Evolutionary conservation across 2,329 filamentous ascomycete species (phyloP).

Genomic region (Pseudogymnoascus sp.): DNA sequence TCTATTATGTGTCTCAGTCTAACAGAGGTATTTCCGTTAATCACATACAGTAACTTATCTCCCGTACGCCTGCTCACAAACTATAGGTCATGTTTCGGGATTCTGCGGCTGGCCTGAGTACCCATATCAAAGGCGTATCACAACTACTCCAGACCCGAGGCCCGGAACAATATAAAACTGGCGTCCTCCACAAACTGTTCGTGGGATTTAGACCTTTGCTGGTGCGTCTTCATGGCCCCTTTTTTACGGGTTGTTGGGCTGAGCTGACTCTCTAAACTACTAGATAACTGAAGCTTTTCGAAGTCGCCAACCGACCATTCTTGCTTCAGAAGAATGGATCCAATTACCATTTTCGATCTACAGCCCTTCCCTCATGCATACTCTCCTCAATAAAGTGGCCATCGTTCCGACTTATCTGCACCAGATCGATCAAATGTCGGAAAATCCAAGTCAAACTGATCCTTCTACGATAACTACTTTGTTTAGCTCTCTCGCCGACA

Average conservation of each 20-base stretch:
- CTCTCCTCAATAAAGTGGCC: conserved; percentile 27
- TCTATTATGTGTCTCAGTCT: conserved; percentile 31
- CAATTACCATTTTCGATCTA: conserved; percentile 27
- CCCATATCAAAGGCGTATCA: conserved; percentile 33
- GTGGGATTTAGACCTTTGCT: conserved; percentile 35
- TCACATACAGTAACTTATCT: background rate
- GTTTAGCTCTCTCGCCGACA: background rate
- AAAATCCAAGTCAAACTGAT: background rate
- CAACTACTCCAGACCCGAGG: conserved; percentile 30
- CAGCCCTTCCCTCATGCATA: conserved; percentile 28
- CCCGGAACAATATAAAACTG: conserved; percentile 29
- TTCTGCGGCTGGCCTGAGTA: conserved; percentile 20
- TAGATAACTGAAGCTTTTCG: background rate
- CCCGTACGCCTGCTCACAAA: background rate
- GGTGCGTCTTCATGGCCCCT: conserved; percentile 22
- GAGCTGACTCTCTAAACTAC: background rate
- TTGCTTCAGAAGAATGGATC: conserved; percentile 24
- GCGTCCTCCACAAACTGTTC: conserved; percentile 34
- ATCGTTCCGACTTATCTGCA: conserved; percentile 28
- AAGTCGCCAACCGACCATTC: background rate
- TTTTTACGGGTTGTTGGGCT: background rate
- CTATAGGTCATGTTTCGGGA: conserved; percentile 32
- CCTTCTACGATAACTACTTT: background rate
- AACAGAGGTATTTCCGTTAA: conserved; percentile 22
- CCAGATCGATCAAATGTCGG: conserved; percentile 17